phyloP scores from a whole-genome alignment of 768 basidiomycete species.

The Termitomyces sp. region DNA sequence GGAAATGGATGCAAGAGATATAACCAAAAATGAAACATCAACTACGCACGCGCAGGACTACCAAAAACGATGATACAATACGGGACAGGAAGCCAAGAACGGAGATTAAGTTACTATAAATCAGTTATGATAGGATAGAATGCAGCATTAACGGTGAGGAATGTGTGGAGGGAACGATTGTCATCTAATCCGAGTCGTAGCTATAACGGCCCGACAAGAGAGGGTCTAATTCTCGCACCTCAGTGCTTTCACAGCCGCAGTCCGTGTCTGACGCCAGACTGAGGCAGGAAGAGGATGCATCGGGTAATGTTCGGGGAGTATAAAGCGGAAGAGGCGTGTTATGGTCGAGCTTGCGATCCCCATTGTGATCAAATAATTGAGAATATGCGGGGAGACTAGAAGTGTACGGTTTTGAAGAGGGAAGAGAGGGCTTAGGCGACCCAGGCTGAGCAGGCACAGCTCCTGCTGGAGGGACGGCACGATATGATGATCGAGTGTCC shows the following conservation, averaged over 20 bases:
- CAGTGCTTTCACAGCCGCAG: background rate
- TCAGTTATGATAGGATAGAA: background rate
- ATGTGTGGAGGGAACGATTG: background rate
- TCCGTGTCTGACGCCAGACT: background rate
- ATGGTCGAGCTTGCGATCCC: conserved; percentile 66
- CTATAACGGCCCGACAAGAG: background rate
- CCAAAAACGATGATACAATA: background rate
- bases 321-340: conserved; percentile 61
- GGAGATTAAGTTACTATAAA: background rate
- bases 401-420: conserved; percentile 16
- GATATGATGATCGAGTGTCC: conserved; percentile 13
- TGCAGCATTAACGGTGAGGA: background rate
- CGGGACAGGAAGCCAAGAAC: background rate
- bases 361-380: conserved; percentile 69
- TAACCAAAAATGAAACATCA: background rate
- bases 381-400: conserved; percentile 65
- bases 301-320: conserved; percentile 29
- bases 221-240: conserved; percentile 1
- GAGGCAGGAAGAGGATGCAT: conserved; percentile 4
- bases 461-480: conserved; percentile 10
- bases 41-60: background rate
- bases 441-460: background rate
- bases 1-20: background rate
- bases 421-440: conserved; percentile 8
- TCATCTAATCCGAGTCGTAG: conserved; percentile 1